A percentile compares a stretch with the other conserved stretches of the same genome.
Evolutionary conservation across 2,329 filamentous ascomycete species (phyloP).

Genomic region (Leptoxyphium fumago): DNA sequence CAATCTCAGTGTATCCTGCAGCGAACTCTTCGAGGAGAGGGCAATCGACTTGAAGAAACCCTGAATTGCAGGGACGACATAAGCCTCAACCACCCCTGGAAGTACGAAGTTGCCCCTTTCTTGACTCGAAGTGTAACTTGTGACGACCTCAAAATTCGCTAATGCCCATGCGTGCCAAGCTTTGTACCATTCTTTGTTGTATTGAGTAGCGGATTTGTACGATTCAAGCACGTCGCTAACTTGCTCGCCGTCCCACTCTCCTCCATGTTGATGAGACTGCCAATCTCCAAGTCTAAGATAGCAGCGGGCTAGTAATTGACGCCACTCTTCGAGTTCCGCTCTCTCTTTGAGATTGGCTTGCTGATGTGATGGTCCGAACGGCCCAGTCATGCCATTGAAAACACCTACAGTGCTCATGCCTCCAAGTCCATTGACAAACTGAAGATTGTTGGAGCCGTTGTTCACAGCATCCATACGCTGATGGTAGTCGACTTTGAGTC

Average conservation of each 20-base stretch:
- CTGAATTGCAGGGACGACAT: slow-evolving; percentile 86
- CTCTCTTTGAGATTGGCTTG: slow-evolving; percentile 23
- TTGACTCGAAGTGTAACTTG: slow-evolving; percentile 42
- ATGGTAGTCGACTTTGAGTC: slow-evolving; percentile 44
- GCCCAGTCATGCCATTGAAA: slow-evolving; percentile 31
- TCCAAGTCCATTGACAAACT: slow-evolving; percentile 19
- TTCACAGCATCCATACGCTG: slow-evolving; percentile 22
- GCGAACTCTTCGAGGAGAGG: slow-evolving; percentile 74
- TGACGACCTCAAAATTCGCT: slow-evolving; percentile 96
- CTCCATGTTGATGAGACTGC: slow-evolving; percentile 72
- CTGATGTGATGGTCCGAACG: slow-evolving; percentile 15
- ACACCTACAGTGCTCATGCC: slow-evolving; percentile 29
- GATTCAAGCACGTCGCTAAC: slow-evolving; percentile 82
- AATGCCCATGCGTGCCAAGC: slow-evolving; percentile 98
- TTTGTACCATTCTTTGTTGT: slow-evolving; percentile 94
- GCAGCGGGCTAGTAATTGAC: slow-evolving; percentile 76
- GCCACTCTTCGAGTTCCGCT: slow-evolving; percentile 40
- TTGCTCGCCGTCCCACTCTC: slow-evolving; percentile 76
- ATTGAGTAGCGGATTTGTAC: slow-evolving; percentile 81
- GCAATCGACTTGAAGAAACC: slow-evolving; percentile 98
- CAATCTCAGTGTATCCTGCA: slow-evolving; percentile 86
- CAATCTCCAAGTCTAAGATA: slow-evolving; percentile 95
- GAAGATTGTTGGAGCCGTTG: slow-evolving; percentile 4
- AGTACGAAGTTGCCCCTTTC: slow-evolving; percentile 28
- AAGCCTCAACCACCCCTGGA: slow-evolving; percentile 57